Percentiles rank a stretch among this genome's conserved stretches.
Conservation (phyloP, 2,329 filamentous ascomycete genomes). For the Lasiodiplodia citricola region DNA sequence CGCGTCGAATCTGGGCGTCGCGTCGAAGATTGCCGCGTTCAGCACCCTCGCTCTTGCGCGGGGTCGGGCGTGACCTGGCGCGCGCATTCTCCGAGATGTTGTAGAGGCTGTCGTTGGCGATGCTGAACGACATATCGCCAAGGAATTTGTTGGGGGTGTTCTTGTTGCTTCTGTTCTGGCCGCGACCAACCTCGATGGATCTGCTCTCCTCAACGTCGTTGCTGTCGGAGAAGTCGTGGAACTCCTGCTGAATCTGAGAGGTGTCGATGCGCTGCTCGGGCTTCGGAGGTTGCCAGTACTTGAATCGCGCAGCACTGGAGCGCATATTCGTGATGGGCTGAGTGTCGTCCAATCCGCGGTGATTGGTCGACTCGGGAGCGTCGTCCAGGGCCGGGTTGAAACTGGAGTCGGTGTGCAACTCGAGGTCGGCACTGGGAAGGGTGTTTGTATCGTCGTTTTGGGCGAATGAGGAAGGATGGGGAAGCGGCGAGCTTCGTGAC, state of each 20-base stretch:
- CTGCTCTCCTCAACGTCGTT: slow-evolving; percentile 52
- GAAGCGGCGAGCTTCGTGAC: slow-evolving; percentile 38
- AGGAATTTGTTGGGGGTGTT: slow-evolving; percentile 45
- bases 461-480: slow-evolving; percentile 38
- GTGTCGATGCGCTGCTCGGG: slow-evolving; percentile 44
- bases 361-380: slow-evolving; percentile 43
- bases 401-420: slow-evolving; percentile 38
- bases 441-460: slow-evolving; percentile 31
- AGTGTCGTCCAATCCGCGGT: slow-evolving; percentile 39
- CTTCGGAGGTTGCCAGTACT: slow-evolving; percentile 42
- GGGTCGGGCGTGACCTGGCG: slow-evolving; percentile 38
- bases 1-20: slow-evolving; percentile 53
- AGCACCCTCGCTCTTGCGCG: slow-evolving; percentile 37
- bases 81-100: slow-evolving; percentile 51
- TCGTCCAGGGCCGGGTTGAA: slow-evolving; percentile 36
- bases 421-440: slow-evolving; percentile 34
- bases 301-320: slow-evolving; percentile 46
- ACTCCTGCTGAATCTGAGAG: slow-evolving; percentile 47
- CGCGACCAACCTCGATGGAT: slow-evolving; percentile 64
- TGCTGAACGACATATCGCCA: slow-evolving; percentile 57
- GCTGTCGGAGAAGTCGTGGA: slow-evolving; percentile 48
- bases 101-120: slow-evolving; percentile 56
- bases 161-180: slow-evolving; percentile 47
- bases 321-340: slow-evolving; percentile 41
- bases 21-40: slow-evolving; percentile 48